Percentiles rank a stretch among this genome's conserved stretches.
Evolutionary conservation across 805 yeast species (phyloP).

Genomic region (Yarrowia phangngaensis): DNA sequence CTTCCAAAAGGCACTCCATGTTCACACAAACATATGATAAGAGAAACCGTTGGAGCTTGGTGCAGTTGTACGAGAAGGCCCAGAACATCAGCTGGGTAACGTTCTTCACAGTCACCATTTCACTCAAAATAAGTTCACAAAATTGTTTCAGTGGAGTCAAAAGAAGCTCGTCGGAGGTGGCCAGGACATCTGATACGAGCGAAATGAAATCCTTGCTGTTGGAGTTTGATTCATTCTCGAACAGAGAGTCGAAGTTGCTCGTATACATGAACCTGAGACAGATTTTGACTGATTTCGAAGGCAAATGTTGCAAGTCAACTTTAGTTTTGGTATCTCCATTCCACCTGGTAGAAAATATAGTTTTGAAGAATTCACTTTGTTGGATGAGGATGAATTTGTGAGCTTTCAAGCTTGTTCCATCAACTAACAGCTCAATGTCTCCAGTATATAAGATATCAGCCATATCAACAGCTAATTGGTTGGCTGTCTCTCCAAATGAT

Average conservation of each 20-base stretch:
- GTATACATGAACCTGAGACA: constrained; percentile 58
- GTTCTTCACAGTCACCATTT: constrained; percentile 47
- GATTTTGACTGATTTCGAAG: constrained; percentile 46
- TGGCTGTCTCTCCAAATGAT: constrained; percentile 23
- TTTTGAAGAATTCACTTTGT: constrained; percentile 62
- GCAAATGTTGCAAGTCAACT: constrained; percentile 46
- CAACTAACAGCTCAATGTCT: constrained; percentile 46
- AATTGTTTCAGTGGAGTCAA: constrained; percentile 55
- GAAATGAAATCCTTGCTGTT: constrained; percentile 47
- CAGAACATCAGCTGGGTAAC: constrained; percentile 54
- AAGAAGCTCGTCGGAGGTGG: constrained; percentile 59
- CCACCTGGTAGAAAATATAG: constrained; percentile 58
- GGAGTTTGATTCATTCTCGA: constrained; percentile 34
- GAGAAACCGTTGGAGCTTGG: constrained; percentile 56
- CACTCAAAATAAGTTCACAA: constrained; percentile 48
- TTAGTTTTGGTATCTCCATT: constrained; percentile 26
- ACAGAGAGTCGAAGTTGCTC: constrained; percentile 36
- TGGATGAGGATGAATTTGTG: constrained; percentile 50
- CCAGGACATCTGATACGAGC: constrained; percentile 54
- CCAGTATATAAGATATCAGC: constrained; percentile 37
- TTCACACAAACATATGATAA: constrained; percentile 66
- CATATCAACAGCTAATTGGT: constrained; percentile 2
- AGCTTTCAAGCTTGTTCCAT: constrained; percentile 42
- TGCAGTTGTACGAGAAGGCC: constrained; percentile 51
- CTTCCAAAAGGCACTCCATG: constrained; percentile 55